Percentiles rank a stretch among this genome's conserved stretches.
These are phyloP conservation scores for Heimioporus sp. DNA, from an alignment of 768 basidiomycete genomes.

Conservation along the genomic window DNA sequence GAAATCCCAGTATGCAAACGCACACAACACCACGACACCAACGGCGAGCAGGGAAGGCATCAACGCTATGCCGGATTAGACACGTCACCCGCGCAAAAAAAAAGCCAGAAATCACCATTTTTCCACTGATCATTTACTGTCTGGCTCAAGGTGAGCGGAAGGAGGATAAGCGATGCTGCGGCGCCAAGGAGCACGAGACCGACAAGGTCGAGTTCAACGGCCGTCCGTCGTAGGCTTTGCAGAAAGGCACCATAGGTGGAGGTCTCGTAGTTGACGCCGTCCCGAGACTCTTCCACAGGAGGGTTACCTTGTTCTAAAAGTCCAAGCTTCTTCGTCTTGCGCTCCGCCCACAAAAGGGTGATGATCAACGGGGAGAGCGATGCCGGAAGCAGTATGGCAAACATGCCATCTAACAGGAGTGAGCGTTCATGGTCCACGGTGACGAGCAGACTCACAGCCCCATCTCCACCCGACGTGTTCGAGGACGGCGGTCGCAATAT, in stretches of 20 bases:
- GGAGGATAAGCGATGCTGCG: slow-evolving; percentile 49
- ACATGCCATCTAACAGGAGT: slow-evolving; percentile 46
- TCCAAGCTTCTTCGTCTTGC: slow-evolving; percentile 41
- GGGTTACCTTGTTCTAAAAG: slow-evolving; percentile 16
- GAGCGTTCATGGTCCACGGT: background rate
- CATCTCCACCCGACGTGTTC: slow-evolving; percentile 60
- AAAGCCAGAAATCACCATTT: slow-evolving; percentile 34
- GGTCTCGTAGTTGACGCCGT: no score
- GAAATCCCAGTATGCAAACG: slow-evolving; percentile 47
- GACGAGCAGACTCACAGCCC: slow-evolving; percentile 50
- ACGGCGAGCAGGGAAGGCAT: slow-evolving; percentile 52
- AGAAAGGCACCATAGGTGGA: background rate
- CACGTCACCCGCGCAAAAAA: background rate
- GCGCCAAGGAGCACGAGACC: slow-evolving; percentile 52
- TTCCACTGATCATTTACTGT: slow-evolving; percentile 31
- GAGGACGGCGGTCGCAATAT: slow-evolving; percentile 46
- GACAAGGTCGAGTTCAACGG: slow-evolving; percentile 43
- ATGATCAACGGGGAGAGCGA: slow-evolving; percentile 50
- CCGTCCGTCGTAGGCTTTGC: slow-evolving; percentile 16
- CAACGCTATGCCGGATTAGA: slow-evolving; percentile 34
- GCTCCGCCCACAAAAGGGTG: slow-evolving; percentile 55
- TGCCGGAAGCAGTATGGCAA: slow-evolving; percentile 53
- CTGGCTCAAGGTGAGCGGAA: slow-evolving; percentile 52
- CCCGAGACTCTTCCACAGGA: background rate
- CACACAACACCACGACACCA: slow-evolving; percentile 42